A percentile compares a stretch with the other conserved stretches of the same genome.
Conservation (phyloP, 1,284 basidiomycete genomes). For the Peniophora sp. region DNA sequence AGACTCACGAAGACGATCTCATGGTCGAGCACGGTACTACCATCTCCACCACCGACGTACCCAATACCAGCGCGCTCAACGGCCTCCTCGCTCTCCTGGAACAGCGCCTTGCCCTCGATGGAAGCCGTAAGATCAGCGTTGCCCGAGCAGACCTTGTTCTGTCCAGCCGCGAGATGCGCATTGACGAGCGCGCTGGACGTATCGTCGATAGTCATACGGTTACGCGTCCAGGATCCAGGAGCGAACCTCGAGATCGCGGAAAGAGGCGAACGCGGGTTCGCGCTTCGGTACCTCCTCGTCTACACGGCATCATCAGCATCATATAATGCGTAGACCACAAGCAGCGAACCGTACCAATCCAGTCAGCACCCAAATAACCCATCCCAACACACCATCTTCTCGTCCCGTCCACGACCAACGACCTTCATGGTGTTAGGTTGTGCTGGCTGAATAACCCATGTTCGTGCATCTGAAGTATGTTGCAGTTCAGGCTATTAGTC, state of each 20-base stretch:
- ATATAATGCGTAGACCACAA: neutral
- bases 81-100: conserved; percentile 35
- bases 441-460: too few relatives aligned
- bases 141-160: conserved; percentile 72
- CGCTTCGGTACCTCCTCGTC: conserved; percentile 71
- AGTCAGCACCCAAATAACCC: conserved; percentile 79
- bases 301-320: conserved; percentile 20
- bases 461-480: too few relatives aligned
- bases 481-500: too few relatives aligned
- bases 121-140: conserved; percentile 85
- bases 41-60: conserved; percentile 88
- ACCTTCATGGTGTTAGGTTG: too few relatives aligned
- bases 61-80: conserved; percentile 44
- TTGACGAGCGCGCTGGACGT: conserved; percentile 93
- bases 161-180: conserved; percentile 93
- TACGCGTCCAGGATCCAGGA: conserved; percentile 94
- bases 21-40: conserved; percentile 91
- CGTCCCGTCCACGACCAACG: conserved; percentile 74
- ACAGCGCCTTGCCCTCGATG: conserved; percentile 73
- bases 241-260: conserved; percentile 73
- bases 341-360: conserved; percentile 76
- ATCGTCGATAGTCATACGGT: conserved; percentile 84
- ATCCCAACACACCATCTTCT: conserved; percentile 81
- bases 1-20: conserved; percentile 83
- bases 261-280: conserved; percentile 74